Evolutionary conservation across 306 rosid genomes (phyloP), one percentile per base, ranked within the genome.

Genomic region (Cucurbita pepo): DNA sequence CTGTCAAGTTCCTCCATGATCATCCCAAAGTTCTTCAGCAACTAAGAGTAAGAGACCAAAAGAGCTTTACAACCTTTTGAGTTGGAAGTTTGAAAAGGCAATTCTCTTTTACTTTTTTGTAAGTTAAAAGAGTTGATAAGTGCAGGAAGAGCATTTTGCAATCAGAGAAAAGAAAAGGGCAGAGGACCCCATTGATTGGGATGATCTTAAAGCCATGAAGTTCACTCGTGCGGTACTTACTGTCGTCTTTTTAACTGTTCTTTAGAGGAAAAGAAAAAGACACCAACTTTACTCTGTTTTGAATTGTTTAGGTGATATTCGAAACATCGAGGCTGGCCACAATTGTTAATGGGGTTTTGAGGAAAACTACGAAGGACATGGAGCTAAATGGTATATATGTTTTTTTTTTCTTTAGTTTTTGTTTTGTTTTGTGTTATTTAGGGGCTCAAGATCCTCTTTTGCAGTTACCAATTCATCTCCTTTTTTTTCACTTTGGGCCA

Each of bases 281-380:
- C 13, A 9, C 14, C 37, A 56, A 62, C 6, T 74, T 56, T 59
- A n/a, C 69, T 56, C 48, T 76, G 36, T 71, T 43, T 55, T 69
- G 9, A 61, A 30, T 40, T 30, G 74, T 82, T 82, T 86, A 95
- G 99, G 97, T 91, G 64, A 91, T 95, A 59, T 86, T 89, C 79
- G 99, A 95, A 92, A 89, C 99, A 79, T 89, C 97, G n/a, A 91
- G 99, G 76, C 72, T 95, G 83, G 99, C 99, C 19, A 91, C 99
- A 25, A 85, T 95, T 76, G 99, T 95, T 56, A 95, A 95, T 76
- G 99, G 99, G 74, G 97, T 95, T 18, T 63, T 91, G 51, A 89
- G 99, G 71, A 95, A 95, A 83, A 91, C 99, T 75, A 85, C 99
- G 41, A 75, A 86, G 70, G 99, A 95, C 30, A 85, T 95, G 99